phyloP scores from a whole-genome alignment of 371 early-diverging fungal genomes.

The Mortierella sp. region DNA sequence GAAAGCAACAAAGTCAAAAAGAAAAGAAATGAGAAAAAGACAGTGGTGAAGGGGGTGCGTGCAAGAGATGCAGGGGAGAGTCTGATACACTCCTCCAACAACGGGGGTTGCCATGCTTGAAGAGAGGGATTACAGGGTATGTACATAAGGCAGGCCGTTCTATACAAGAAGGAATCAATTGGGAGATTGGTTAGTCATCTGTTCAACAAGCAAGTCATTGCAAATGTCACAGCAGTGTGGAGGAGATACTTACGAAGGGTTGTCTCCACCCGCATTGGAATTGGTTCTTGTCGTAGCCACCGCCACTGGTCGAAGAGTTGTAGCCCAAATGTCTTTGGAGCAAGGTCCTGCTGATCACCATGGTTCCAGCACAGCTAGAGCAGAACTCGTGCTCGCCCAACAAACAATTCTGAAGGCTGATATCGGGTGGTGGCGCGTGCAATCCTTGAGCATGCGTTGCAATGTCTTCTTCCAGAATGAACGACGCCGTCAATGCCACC shows the following conservation, averaged over 20 bases:
- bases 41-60: background rate
- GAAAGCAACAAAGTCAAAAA: too few species aligned
- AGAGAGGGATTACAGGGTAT: constrained; percentile 25
- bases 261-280: constrained; percentile 77
- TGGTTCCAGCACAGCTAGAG: constrained; percentile 38
- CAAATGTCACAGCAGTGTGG: too few species aligned
- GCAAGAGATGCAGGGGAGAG: background rate
- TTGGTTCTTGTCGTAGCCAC: constrained; percentile 66
- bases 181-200: too few species aligned
- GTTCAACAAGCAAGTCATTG: too few species aligned
- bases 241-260: constrained; percentile 71
- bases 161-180: background rate
- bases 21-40: background rate
- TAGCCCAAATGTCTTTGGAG: constrained; percentile 71
- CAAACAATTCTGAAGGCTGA: constrained; percentile 67
- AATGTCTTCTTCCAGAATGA: constrained; percentile 50
- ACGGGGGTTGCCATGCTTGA: background rate
- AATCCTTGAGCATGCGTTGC: constrained; percentile 23
- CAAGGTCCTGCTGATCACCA: constrained; percentile 65
- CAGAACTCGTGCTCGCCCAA: constrained; percentile 63
- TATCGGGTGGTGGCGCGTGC: constrained; percentile 60
- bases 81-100: background rate
- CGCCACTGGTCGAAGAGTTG: constrained; percentile 68
- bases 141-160: constrained; percentile 46
- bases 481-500: constrained; percentile 55